Base-by-base conservation (phyloP, 257 asterid species). In the Striga asiatica region DNA sequence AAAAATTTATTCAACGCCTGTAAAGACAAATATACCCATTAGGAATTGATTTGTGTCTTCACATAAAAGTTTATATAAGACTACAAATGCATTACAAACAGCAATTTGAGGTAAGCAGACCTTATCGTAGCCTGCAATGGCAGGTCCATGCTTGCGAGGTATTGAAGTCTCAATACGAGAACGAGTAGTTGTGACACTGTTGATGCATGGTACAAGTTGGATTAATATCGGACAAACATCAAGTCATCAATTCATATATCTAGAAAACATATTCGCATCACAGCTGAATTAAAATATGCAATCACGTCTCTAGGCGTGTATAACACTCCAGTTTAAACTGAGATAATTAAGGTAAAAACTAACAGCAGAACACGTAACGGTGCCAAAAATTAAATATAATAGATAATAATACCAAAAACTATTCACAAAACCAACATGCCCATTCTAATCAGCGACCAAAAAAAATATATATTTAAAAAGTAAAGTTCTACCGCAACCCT, bases 131-230 rank as follows among this genome's bases (percentile, higher is more conserved):
- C 98, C 95, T 21, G 94, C 95, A 65, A 87, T 52, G 20, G 89
- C 81, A 62, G 98, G 96, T 38, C 98, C 97, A 62, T 91, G 97
- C 80, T 91, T 91, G 67, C 97, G 94, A 28, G 98, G 98, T 65
- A 91, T 91, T 35, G 98, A 91, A 47, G 94, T 74, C 83, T 87
- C 98, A 64, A 87, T 61, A 51, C 93, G 93, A 51, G 93, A 56
- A 56, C 97, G 94, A 16, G 94, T 78, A 28, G 72, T 62, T 41
- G 98, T 91, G 67, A 91, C 77, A 20, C 98, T 91, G 89, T 73
- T 68, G 61, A 65, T 35, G 68, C 39, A 62, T 64, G 66, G 39
- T 38, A 61, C 25, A 41, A 65, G 32, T 58, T 50, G 50, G 41
- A 57, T 35, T 67, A 37, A 68, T 61, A 50, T 17, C 19, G 50